Percentiles rank a stretch among this genome's conserved stretches.
Conservation (phyloP, 345 rosid species). For the Litchi chinensis region DNA sequence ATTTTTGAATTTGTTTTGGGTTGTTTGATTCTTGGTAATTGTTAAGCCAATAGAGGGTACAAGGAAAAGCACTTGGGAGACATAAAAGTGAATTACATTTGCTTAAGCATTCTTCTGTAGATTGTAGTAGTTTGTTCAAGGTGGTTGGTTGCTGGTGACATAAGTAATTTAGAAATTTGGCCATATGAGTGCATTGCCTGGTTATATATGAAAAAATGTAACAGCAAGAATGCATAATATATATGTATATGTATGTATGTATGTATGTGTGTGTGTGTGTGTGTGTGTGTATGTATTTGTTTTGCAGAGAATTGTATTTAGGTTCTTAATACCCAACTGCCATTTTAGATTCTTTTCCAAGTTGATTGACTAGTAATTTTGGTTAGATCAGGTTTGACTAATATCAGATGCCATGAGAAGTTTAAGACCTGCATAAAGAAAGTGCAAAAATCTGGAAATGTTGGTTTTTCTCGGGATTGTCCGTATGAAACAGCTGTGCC, state of each 20-base stretch:
- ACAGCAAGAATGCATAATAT: not conserved
- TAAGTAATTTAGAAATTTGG: not conserved
- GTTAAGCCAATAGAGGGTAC: not conserved
- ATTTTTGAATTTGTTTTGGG: not conserved
- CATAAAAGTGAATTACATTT: not conserved
- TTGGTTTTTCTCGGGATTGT: conserved; percentile 69
- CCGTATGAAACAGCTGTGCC: conserved; percentile 72
- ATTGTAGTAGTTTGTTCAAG: not conserved
- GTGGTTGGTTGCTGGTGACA: not conserved
- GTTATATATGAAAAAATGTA: no score
- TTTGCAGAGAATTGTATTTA: not conserved
- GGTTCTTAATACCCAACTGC: not conserved
- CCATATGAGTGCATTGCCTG: not conserved
- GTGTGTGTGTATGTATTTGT: no score
- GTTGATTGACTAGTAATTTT: not conserved
- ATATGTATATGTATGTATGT: no score
- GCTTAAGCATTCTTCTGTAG: not conserved
- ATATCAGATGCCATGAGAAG: conserved; percentile 68
- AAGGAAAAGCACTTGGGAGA: not conserved
- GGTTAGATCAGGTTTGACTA: conserved; percentile 51
- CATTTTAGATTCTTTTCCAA: not conserved
- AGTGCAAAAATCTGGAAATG: conserved; percentile 57
- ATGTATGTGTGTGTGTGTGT: no score
- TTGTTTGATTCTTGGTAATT: not conserved
- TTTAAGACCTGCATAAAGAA: conserved; percentile 72